Evolutionary conservation across 768 basidiomycete genomes (phyloP), one percentile per base, ranked within the genome.

Genomic region (Boletellus ananas): DNA sequence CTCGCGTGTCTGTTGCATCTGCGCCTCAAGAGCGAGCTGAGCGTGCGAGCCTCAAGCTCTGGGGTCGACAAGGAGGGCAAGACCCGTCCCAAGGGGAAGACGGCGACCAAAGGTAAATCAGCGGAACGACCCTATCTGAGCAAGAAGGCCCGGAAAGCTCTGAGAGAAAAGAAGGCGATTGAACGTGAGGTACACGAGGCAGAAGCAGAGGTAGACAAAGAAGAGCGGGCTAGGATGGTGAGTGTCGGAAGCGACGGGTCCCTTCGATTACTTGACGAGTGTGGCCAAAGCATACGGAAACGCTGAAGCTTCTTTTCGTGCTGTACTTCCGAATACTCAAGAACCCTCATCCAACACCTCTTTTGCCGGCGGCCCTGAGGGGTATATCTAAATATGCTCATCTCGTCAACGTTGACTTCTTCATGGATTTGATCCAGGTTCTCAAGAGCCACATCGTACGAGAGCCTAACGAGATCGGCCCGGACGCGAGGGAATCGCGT

Each of bases 331-430:
- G 88, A 54, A 88, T 98, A 59, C 76, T 99, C 58, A 99, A 98
- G 71, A 84, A 83, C 65, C 83, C 90, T 11, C 75, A 73, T 20
- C 83, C 86, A 29, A 88, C 88, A 2, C 80, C 84, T 16, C 77
- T 98, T 9, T 77, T 98, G 13, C 85, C 92, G 18, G 80, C 88
- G 29, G 94, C 94, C 37, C 76, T 99, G 55, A 85, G 87, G 61
- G 96, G 96, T 54, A 88, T 98, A 60, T 84, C 94, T 3, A 85
- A 83, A 71, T 98, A 91, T 63, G 87, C 95, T 1, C 96, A 98
- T 66, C 81, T 97, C 50, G 93, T 99, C 67, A 99, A 96, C 69
- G 81, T 98, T 59, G 94, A 99, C 67, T 98, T 99, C 72, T 99
- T 98, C 81, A 85, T 87, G 62, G 96, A 99, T 71, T 76, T 99